Conservation (phyloP, 2,329 filamentous ascomycete species). For the Grosmannia penicillata region DNA sequence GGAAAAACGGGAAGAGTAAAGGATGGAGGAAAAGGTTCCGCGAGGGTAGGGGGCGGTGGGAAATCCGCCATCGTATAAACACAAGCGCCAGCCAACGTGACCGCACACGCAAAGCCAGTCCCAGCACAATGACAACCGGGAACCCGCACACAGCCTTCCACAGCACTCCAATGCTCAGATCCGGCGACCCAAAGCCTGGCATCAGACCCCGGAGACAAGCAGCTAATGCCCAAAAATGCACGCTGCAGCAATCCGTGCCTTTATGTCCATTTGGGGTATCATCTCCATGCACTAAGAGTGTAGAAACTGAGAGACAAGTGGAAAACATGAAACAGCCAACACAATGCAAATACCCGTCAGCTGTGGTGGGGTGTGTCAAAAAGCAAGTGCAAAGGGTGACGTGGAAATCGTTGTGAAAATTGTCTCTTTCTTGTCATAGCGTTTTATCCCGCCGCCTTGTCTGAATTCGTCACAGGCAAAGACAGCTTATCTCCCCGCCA, state of each 20-base stretch:
- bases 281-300: constrained; percentile 3
- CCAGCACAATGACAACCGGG: too few relatives aligned
- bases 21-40: not conserved
- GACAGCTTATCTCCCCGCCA: not conserved
- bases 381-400: not conserved
- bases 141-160: too few relatives aligned
- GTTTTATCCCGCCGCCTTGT: constrained; percentile 2
- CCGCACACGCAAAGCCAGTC: too few relatives aligned
- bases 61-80: too few relatives aligned
- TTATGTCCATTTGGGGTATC: not conserved
- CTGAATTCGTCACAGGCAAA: constrained; percentile 7
- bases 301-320: not conserved
- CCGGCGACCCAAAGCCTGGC: too few relatives aligned
- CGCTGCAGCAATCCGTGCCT: not conserved
- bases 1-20: not conserved
- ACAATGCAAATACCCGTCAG: not conserved
- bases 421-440: constrained; percentile 2
- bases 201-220: too few relatives aligned
- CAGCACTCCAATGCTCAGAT: too few relatives aligned
- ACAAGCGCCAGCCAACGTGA: too few relatives aligned
- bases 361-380: not conserved
- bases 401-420: not conserved
- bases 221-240: not conserved
- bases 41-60: too few relatives aligned
- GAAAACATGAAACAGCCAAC: not conserved